Evolutionary conservation across 306 rosid species (phyloP).

Genomic region (Fagus sylvatica): DNA sequence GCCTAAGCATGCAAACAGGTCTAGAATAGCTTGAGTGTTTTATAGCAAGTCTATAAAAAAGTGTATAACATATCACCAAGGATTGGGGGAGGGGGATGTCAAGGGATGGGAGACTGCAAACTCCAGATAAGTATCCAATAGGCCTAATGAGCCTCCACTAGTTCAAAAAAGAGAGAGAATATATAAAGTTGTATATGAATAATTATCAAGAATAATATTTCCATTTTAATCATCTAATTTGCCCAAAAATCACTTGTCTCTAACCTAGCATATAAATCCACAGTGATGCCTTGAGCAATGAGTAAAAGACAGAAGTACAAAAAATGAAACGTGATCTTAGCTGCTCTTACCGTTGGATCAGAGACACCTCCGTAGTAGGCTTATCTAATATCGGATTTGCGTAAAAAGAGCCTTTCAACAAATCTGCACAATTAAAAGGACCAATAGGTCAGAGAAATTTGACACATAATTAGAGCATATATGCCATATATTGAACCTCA

Average conservation of each 20-base stretch:
- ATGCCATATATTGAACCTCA: neutral
- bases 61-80: neutral
- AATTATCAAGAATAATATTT: neutral
- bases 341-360: constrained; percentile 63
- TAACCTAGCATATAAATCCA: constrained; percentile 14
- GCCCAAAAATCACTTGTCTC: constrained; percentile 14
- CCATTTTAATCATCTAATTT: constrained; percentile 12
- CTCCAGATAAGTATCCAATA: no score
- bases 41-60: neutral
- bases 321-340: neutral
- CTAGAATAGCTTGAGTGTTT: neutral
- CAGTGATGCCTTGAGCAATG: constrained; percentile 12
- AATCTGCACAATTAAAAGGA: constrained; percentile 47
- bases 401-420: constrained; percentile 87
- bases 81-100: neutral
- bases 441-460: constrained; percentile 4
- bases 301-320: constrained; percentile 13
- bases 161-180: neutral
- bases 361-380: constrained; percentile 74
- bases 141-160: no score
- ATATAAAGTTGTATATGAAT: neutral
- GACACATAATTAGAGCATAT: neutral
- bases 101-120: no score
- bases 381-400: constrained; percentile 87
- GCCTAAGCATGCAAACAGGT: neutral